Base-by-base conservation (phyloP, 495 filamentous ascomycete genomes). In the Saxophila tyrrhenica region DNA sequence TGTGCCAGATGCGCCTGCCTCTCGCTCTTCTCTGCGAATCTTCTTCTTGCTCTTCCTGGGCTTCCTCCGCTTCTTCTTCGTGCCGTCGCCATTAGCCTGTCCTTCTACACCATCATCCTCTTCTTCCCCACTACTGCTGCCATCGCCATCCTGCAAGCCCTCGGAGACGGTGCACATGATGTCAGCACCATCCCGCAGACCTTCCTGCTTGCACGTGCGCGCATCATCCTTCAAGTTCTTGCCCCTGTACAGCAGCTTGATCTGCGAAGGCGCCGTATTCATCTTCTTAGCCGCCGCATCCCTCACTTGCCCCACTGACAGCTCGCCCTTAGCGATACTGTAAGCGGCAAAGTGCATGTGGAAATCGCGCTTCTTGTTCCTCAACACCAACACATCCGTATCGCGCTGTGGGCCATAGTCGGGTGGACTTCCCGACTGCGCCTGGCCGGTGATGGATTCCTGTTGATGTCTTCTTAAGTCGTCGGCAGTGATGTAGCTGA, bases 211-310 rank as follows among this genome's bases (percentile, higher is more conserved):
- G 61, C 86, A 82, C 2, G 79, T 76, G n/a, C 70, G 68, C 8
- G 71, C 59, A 59, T 82, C 75, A 56, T 89, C 79, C 63, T 82
- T 84, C 39, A 95, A 67, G 17, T 82, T 75, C 54, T 80, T 81
- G 10, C 89, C 89, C 66, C 90, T 91, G 74, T 91, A 94, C 46
- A 89, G 75, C 64, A 95, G 67, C 60, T 82, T 84, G 58, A 95
- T 68, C 42, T 78, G 72, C n/a, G 78, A 73, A 54, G 82, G 75
- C 7, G 73, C 69, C 15, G 85, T 71, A 23, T 78, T 76, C 58
- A 84, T 74, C 52, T 83, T 73, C 51, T 79, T 69, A 20, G 80
- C 83, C 10, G 82, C 85, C 5, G 78, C 76, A 29, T 78, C 72
- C 23, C 82, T 73, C 32, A 95, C 71, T 50, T 84, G 80, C 46